Evolutionary conservation across 2,329 filamentous ascomycete species (phyloP), one percentile per base, ranked within the genome.

Genomic region (Apiospora arundinis): DNA sequence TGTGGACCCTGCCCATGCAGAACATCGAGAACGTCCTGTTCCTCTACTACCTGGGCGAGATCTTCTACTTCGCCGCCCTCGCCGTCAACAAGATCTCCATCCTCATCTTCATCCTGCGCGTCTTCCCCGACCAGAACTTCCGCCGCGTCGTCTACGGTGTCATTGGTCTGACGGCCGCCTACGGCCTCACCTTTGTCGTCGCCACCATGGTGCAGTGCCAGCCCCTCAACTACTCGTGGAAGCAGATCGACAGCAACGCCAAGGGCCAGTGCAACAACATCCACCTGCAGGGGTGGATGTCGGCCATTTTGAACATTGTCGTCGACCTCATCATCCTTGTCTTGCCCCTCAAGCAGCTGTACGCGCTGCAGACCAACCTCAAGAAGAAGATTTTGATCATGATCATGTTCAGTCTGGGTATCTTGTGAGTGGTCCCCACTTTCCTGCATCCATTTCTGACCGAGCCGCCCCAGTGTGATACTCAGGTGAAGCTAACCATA

Each of bases 341-440:
- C 4, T 76, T 82, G n/a, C 80, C 80, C 8, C 69, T 82, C 65
- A 78, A 73, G 63, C 75, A 80, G 14, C 71, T 82, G 18, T 73
- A 74, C n/a, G 73, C 72, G 16, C 69, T 82, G 28, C 77, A 81
- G 46, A 76, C 81, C 73, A 72, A 73, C 25, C 32, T 76, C 23
- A 79, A 78, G 73, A 79, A 77, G 74, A 82, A 82, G 73, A 37
- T 81, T 45, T 75, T 76, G 74, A 74, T 82, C 67, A 77, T 81
- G 74, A 67, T 79, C 66, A 82, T 82, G 78, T 82, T 82, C 63
- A 74, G 73, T 12, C 76, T 82, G n/a, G 80, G 80, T 28, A 79
- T 81, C 60, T 80, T 84, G 81, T 82, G 77, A 75, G 82, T 77
- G 23, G 28, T n/a, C 60, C 21, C 14, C 66, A 3, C 44, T 63